Conservation (phyloP, 164 flowering plant genomes). For the Amborella trichopoda region DNA sequence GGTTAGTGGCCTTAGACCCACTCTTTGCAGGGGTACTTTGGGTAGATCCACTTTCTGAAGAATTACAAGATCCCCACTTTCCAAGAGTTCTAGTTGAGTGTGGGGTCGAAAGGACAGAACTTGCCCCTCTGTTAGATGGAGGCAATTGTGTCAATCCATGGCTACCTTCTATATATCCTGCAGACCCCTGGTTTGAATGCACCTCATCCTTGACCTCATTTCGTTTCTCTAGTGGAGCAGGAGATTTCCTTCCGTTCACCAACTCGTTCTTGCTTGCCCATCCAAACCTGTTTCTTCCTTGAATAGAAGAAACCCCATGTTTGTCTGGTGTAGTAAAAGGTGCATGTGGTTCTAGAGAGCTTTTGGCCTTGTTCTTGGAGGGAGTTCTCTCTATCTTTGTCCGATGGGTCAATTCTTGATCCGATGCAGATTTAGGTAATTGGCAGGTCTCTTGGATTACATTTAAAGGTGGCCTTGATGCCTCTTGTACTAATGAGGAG, state of each 20-base stretch:
- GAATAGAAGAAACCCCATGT: slow-evolving; percentile 10
- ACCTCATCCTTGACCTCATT: no score
- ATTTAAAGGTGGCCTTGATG: slow-evolving; percentile 46
- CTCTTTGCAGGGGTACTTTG: slow-evolving; percentile 89
- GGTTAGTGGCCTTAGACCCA: slow-evolving; percentile 31
- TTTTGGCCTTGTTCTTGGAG: slow-evolving; percentile 31
- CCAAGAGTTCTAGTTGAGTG: slow-evolving; percentile 29
- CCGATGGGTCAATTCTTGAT: slow-evolving; percentile 26
- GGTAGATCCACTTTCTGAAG: slow-evolving; percentile 51
- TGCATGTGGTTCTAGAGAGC: slow-evolving; percentile 21
- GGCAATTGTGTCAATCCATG: slow-evolving; percentile 6
- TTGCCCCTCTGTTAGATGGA: slow-evolving; percentile 13
- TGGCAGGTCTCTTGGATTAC: slow-evolving; percentile 45
- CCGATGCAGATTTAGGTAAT: slow-evolving; percentile 22
- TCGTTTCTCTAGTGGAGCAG: slow-evolving; percentile 16
- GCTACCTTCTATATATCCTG: slow-evolving; percentile 12
- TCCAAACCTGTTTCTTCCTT: slow-evolving; percentile 39
- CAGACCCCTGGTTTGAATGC: no score
- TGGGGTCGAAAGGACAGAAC: slow-evolving; percentile 38
- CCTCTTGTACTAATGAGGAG: slow-evolving; percentile 14
- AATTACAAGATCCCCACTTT: slow-evolving; percentile 26
- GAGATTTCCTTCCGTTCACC: no score
- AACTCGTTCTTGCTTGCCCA: no score
- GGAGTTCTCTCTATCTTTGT: slow-evolving; percentile 62
- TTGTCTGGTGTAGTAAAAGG: slow-evolving; percentile 72